These are phyloP conservation scores for Lactifluus piperatus DNA, from an alignment of 768 basidiomycete genomes.

Conservation along the genomic window DNA sequence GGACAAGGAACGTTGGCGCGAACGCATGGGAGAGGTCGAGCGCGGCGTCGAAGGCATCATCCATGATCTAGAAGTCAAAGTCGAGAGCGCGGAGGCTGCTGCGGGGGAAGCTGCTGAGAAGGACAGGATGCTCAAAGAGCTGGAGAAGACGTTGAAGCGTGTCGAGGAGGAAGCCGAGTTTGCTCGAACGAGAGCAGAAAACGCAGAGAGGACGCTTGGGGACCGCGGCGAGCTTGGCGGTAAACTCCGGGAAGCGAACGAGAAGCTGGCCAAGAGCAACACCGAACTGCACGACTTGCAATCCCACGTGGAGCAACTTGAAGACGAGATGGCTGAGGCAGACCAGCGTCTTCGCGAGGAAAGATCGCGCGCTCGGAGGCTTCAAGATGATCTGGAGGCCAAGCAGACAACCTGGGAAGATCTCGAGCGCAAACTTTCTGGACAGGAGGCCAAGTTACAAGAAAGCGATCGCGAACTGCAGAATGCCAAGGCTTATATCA, in stretches of 20 bases:
- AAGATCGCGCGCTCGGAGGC: conserved; percentile 33
- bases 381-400: conserved; percentile 32
- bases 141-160: conserved; percentile 38
- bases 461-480: conserved; percentile 27
- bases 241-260: conserved; percentile 57
- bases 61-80: conserved; percentile 49
- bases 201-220: conserved; percentile 57
- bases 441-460: conserved; percentile 18
- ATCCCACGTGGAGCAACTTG: conserved; percentile 48
- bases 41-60: conserved; percentile 60
- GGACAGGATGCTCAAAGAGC: conserved; percentile 35
- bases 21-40: conserved; percentile 64
- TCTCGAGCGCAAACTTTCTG: conserved; percentile 21
- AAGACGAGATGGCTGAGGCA: conserved; percentile 47
- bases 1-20: conserved; percentile 65
- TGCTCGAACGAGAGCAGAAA: conserved; percentile 49
- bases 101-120: conserved; percentile 34
- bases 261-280: conserved; percentile 45
- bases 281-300: conserved; percentile 54
- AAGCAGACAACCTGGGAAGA: conserved; percentile 25
- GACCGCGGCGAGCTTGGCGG: conserved; percentile 60
- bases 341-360: conserved; percentile 47
- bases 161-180: conserved; percentile 45
- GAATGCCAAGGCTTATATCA: conserved; percentile 40
- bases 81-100: conserved; percentile 42